Percentiles rank a stretch among this genome's conserved stretches.
Conservation (phyloP, 1,284 basidiomycete genomes). For the Ganoderma resinaceum region DNA sequence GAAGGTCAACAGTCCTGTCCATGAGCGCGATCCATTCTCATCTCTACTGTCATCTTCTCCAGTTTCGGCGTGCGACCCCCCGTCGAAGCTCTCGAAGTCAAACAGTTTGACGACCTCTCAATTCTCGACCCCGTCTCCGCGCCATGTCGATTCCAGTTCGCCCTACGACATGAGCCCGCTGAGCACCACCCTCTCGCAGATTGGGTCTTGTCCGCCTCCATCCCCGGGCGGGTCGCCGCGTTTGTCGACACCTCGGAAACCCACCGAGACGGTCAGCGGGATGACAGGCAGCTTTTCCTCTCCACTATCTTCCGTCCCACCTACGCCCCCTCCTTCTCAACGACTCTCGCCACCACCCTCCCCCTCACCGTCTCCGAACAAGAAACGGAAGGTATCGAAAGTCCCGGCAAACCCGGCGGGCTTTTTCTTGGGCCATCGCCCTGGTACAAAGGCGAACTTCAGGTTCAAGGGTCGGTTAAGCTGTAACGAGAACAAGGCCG, state of each 20-base stretch:
- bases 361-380: slow-evolving; percentile 1
- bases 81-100: slow-evolving; percentile 4
- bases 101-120: slow-evolving; percentile 6
- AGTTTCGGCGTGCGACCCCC: slow-evolving; percentile 9
- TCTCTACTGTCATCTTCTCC: slow-evolving; percentile 24
- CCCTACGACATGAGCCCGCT: slow-evolving; percentile 25
- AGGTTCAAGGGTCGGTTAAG: background rate
- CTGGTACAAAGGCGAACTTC: slow-evolving; percentile 9
- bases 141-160: background rate
- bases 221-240: slow-evolving; percentile 3
- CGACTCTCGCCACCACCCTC: slow-evolving; percentile 19
- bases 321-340: slow-evolving; percentile 13
- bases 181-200: slow-evolving; percentile 22
- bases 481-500: slow-evolving; percentile 3
- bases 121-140: slow-evolving; percentile 16
- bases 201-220: slow-evolving; percentile 17
- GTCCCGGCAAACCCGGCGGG: slow-evolving; percentile 8
- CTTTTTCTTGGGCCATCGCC: slow-evolving; percentile 15
- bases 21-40: slow-evolving; percentile 3
- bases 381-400: slow-evolving; percentile 8
- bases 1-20: background rate
- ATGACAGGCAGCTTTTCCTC: slow-evolving; percentile 20
- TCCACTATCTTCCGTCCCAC: slow-evolving; percentile 15
- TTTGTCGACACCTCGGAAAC: slow-evolving; percentile 11
- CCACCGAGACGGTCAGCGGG: slow-evolving; percentile 10